Conservation (phyloP, 345 rosid genomes). For the Camelina neglecta region DNA sequence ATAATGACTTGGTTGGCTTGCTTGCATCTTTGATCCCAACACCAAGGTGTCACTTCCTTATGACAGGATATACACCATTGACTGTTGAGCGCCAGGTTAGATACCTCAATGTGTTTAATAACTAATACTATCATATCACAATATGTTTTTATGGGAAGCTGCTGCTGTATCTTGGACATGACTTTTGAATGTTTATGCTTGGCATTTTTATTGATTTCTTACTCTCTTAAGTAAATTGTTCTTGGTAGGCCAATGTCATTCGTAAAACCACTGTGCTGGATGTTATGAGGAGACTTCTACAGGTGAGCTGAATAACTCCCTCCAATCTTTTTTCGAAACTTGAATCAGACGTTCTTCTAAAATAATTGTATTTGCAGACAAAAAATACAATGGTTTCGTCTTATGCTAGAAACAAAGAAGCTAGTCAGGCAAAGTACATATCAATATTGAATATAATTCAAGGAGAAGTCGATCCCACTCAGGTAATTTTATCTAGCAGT, state of each 20-base stretch:
- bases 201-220: neutral
- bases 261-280: slow-evolving; percentile 97
- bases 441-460: slow-evolving; percentile 95
- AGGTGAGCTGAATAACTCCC: slow-evolving; percentile 48
- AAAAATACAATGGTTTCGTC: slow-evolving; percentile 98
- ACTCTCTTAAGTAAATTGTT: slow-evolving; percentile 38
- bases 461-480: slow-evolving; percentile 99
- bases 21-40: slow-evolving; percentile 97
- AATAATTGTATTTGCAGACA: slow-evolving; percentile 55
- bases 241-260: slow-evolving; percentile 85
- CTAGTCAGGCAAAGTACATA: slow-evolving; percentile 97
- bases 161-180: neutral
- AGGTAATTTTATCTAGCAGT: slow-evolving; percentile 52
- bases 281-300: slow-evolving; percentile 98
- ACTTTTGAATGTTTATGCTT: neutral
- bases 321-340: neutral
- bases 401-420: slow-evolving; percentile 96
- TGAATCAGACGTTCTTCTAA: slow-evolving; percentile 1
- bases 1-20: slow-evolving; percentile 97
- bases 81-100: slow-evolving; percentile 95
- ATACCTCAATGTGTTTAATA: neutral
- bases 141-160: neutral
- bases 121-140: neutral
- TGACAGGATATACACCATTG: slow-evolving; percentile 98
- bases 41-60: slow-evolving; percentile 98